Base-by-base conservation (phyloP, 441 rosid species). In the Sinapis alba region DNA sequence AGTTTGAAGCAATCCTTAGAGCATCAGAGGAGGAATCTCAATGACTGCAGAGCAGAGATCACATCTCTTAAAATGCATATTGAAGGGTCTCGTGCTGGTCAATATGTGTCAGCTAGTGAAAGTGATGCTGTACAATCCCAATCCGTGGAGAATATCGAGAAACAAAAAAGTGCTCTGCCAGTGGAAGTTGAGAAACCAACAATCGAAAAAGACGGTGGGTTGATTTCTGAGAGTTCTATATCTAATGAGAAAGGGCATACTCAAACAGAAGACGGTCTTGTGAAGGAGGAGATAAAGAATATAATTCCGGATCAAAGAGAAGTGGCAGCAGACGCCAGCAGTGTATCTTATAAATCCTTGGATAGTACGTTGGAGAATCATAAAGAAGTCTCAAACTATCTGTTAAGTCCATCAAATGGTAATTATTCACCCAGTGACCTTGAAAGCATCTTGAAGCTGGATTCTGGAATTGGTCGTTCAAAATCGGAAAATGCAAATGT, bases 1-100 rank as follows among this genome's bases (percentile, higher is more conserved):
- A 85, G 83, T 78, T 78, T 88, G 86, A 95, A 85, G 86, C 90
- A 81, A 77, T 83, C 89, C 50, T 80, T 76, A 71, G 99, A 93
- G 82, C 85, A 80, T 78, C 97, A 89, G 77, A 83, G 91, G 73
- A 86, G 82, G 84, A 91, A 88, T 77, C 91, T 93, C 68, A 93
- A 88, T 85, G 95, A 89, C 70, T 91, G 92, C 84, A 90, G 95
- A 77, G 88, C 95, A 79, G 99, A 95, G 83, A 91, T 95, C 63
- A 91, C 98, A 65, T 79, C 95, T 82, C 85, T 93, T 76, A 95
- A 93, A 84, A 88, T 91, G 98, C 92, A 89, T 64, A 84, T 95
- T 15, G 99, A 90, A 83, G 96, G 96, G 80, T 89, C 85, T 80
- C 85, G 74, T 80, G 85, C 90, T 73, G 85, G 81, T 58, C 84